Evolutionary conservation across 2,329 filamentous ascomycete genomes (phyloP).

Genomic region (Juglanconis juglandina): DNA sequence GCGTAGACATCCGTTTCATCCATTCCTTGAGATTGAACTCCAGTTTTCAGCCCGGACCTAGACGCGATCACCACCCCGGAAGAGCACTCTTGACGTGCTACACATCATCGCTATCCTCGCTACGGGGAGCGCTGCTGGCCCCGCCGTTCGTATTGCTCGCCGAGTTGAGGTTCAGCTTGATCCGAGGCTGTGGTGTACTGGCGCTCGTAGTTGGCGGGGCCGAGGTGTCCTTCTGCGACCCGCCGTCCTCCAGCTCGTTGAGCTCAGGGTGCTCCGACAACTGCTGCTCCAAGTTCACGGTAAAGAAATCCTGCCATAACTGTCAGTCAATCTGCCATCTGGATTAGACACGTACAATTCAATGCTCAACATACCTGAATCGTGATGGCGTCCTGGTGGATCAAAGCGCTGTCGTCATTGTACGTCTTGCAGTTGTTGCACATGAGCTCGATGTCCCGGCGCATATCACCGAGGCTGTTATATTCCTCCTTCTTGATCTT

Average conservation of each 20-base stretch:
- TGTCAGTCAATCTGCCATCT: conserved; percentile 29
- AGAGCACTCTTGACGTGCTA: neutral
- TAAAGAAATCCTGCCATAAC: conserved; percentile 51
- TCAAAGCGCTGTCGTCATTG: conserved; percentile 90
- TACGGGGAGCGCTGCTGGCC: conserved; percentile 14
- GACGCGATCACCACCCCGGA: neutral
- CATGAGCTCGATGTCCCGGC: conserved; percentile 76
- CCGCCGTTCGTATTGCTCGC: conserved; percentile 16
- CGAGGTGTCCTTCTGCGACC: conserved; percentile 37
- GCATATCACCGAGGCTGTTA: conserved; percentile 73
- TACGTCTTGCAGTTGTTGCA: conserved; percentile 91
- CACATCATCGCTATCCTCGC: conserved; percentile 16
- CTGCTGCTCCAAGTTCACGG: conserved; percentile 50
- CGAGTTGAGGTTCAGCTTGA: conserved; percentile 62
- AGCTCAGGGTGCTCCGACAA: conserved; percentile 54
- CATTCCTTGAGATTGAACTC: conserved; percentile 9
- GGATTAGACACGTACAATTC: neutral
- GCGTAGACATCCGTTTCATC: neutral
- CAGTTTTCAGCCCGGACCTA: neutral
- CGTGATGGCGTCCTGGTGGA: conserved; percentile 87
- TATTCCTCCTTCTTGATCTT: conserved; percentile 98
- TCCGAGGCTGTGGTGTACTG: conserved; percentile 66
- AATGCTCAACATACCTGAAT: conserved; percentile 69
- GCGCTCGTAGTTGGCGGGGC: conserved; percentile 53
- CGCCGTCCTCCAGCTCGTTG: conserved; percentile 50